A percentile compares a stretch with the other conserved stretches of the same genome.
Conservation (phyloP, 2,329 filamentous ascomycete genomes). For the Lasiodiplodia sp. region DNA sequence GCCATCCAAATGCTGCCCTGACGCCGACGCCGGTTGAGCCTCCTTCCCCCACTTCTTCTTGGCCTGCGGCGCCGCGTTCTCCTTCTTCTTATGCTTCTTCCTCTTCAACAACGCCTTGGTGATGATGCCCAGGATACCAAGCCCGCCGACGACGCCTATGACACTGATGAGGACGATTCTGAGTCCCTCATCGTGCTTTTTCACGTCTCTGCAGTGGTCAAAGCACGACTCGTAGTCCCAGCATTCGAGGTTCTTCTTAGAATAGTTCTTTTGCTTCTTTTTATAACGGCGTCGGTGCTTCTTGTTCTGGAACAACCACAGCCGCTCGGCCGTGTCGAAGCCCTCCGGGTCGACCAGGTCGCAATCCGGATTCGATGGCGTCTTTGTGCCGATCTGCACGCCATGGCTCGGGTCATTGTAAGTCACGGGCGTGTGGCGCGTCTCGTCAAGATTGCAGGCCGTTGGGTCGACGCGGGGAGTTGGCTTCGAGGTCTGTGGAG, state of each 20-base stretch:
- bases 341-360: not conserved
- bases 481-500: too few relatives aligned
- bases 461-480: too few relatives aligned
- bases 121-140: not conserved
- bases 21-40: not conserved
- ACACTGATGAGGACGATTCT: not conserved
- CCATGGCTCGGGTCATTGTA: not conserved
- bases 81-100: not conserved
- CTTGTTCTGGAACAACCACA: constrained; percentile 11
- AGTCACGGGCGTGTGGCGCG: not conserved
- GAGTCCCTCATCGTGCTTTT: not conserved
- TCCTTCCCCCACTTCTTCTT: not conserved
- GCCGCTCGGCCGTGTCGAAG: not conserved
- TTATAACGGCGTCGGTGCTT: not conserved
- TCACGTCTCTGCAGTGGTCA: not conserved
- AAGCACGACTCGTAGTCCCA: constrained; percentile 5
- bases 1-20: not conserved
- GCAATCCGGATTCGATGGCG: not conserved
- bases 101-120: too few relatives aligned
- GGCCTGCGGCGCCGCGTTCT: not conserved
- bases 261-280: too few relatives aligned
- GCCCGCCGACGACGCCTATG: not conserved
- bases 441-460: not conserved
- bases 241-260: not conserved
- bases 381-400: not conserved